Conservation (phyloP, 164 flowering plant species). For the Pachysandra terminalis region DNA sequence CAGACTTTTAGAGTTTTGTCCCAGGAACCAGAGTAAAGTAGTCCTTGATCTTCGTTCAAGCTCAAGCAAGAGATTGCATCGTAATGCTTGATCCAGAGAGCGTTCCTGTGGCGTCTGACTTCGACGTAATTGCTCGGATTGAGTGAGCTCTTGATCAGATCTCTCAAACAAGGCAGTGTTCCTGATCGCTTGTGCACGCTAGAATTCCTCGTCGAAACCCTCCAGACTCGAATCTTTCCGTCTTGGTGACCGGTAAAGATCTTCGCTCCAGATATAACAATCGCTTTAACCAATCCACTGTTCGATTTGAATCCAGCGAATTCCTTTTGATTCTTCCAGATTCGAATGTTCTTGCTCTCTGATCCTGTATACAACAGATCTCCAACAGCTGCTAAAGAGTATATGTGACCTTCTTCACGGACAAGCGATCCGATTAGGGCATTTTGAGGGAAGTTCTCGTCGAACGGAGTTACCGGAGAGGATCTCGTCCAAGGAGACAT, state of each 20-base stretch:
- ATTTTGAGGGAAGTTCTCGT: slow-evolving; percentile 13
- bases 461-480: slow-evolving; percentile 10
- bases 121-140: slow-evolving; percentile 60
- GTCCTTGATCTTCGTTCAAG: slow-evolving; percentile 41
- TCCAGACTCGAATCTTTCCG: slow-evolving; percentile 64
- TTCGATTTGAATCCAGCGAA: slow-evolving; percentile 47
- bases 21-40: slow-evolving; percentile 65
- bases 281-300: slow-evolving; percentile 59
- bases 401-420: slow-evolving; percentile 59
- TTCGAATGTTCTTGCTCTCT: slow-evolving; percentile 51
- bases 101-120: slow-evolving; percentile 33
- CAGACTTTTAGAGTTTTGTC: slow-evolving; percentile 58
- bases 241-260: slow-evolving; percentile 70
- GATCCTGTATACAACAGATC: slow-evolving; percentile 57
- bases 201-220: slow-evolving; percentile 21
- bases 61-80: slow-evolving; percentile 63
- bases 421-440: slow-evolving; percentile 52
- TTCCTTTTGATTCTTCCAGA: slow-evolving; percentile 52
- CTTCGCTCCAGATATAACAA: slow-evolving; percentile 35
- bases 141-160: slow-evolving; percentile 40
- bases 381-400: slow-evolving; percentile 48
- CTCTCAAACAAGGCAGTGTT: slow-evolving; percentile 42
- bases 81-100: slow-evolving; percentile 39
- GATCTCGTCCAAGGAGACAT: slow-evolving; percentile 48
- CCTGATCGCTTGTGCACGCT: slow-evolving; percentile 34